phyloP scores from a whole-genome alignment of 164 flowering plant species.

The Vitis vinifera region ASM3070453v1 NC_081812.1:20370501-20371000 shows the following conservation, averaged over 20 bases:
- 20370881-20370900: constrained; percentile 1
- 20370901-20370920: constrained; percentile 10
- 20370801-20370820: constrained; percentile 9
- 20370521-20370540: no score
- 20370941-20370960: not conserved
- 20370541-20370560: no score
- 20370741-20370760: not conserved
- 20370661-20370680: not conserved
- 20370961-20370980: constrained; percentile 13
- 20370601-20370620: not conserved
- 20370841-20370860: constrained; percentile 6
- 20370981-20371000: constrained; percentile 35
- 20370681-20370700: not conserved
- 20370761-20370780: constrained; percentile 3
- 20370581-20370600: not conserved
- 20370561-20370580: not conserved
- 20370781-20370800: constrained; percentile 2
- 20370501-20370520: no score
- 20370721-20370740: not conserved
- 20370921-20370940: constrained; percentile 6
- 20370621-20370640: not conserved
- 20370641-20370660: not conserved
- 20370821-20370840: constrained; percentile 7
- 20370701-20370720: not conserved
- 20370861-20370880: not conserved